phyloP scores from a whole-genome alignment of 169 alveolate genomes.

The Hepatocystis sp. region DNA sequence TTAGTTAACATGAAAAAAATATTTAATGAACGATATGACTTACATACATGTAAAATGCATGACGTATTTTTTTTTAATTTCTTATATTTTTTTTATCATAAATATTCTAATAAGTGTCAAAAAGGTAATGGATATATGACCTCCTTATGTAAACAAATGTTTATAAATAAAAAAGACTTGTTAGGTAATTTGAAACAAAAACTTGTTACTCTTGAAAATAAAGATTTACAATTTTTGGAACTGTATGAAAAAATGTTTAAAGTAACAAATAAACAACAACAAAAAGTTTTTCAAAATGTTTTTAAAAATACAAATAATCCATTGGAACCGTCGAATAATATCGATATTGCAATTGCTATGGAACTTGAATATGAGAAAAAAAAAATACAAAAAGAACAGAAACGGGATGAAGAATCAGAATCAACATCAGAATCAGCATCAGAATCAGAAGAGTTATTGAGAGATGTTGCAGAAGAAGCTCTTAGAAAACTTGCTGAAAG shows the following conservation, averaged over 20 bases:
- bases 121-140: constrained; percentile 31
- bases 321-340: too few species aligned
- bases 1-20: constrained; percentile 46
- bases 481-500: too few species aligned
- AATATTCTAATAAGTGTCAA: constrained; percentile 50
- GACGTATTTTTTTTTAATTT: constrained; percentile 62
- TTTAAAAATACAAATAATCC: too few species aligned
- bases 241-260: constrained; percentile 35
- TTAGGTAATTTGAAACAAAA: constrained; percentile 3
- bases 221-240: constrained; percentile 39
- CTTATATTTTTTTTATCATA: constrained; percentile 61
- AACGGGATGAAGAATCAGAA: too few species aligned
- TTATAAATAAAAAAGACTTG: constrained; percentile 15
- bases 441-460: too few species aligned
- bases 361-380: too few species aligned
- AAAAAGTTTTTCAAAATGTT: too few species aligned
- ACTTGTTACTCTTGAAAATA: constrained; percentile 6
- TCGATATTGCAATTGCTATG: too few species aligned
- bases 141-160: constrained; percentile 15
- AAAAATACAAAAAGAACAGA: too few species aligned
- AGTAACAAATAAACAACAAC: too few species aligned
- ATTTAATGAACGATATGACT: constrained; percentile 32
- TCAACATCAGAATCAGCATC: too few species aligned
- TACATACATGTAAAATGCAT: constrained; percentile 72
- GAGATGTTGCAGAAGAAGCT: too few species aligned